Percentiles rank a stretch among this genome's conserved stretches.
Evolutionary conservation across 2,329 filamentous ascomycete genomes (phyloP).

Genomic region (Colletotrichum sp.): DNA sequence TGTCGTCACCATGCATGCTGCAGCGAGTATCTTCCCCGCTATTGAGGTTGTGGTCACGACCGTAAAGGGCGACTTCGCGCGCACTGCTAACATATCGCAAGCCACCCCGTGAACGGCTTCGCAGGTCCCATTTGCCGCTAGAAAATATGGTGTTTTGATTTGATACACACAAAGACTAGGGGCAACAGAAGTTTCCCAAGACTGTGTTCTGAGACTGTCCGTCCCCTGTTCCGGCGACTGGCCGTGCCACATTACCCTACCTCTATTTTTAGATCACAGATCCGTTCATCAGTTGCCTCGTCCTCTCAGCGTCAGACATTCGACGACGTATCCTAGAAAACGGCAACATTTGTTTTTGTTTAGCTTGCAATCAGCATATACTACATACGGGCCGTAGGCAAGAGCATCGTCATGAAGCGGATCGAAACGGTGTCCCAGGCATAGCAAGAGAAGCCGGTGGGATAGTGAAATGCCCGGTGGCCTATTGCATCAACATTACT

Average conservation of each 20-base stretch:
- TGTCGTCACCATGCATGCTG: conserved; percentile 5
- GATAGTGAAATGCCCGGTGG: not conserved
- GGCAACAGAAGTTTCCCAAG: not conserved
- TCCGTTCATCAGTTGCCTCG: not conserved
- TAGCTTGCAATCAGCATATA: not conserved
- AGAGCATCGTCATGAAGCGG: not conserved
- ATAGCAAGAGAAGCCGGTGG: not conserved
- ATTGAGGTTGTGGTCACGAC: not conserved
- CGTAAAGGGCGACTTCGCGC: not conserved
- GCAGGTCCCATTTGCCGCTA: not conserved
- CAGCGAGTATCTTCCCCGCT: not conserved
- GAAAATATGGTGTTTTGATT: not conserved
- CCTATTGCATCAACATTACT: not conserved
- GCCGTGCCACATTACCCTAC: not conserved
- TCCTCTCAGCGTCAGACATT: not conserved
- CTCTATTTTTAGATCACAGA: not conserved
- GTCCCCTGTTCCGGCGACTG: not conserved
- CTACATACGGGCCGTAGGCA: not conserved
- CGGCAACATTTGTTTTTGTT: not conserved
- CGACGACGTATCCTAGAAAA: not conserved
- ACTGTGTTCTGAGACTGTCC: not conserved
- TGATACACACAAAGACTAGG: not conserved
- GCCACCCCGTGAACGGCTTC: not conserved
- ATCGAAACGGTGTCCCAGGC: not conserved
- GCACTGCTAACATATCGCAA: not conserved